These are phyloP conservation scores for Anthoceros angustus DNA, from an alignment of 225 moss, liverwort and hornwort species.

Conservation along the genomic window DNA sequence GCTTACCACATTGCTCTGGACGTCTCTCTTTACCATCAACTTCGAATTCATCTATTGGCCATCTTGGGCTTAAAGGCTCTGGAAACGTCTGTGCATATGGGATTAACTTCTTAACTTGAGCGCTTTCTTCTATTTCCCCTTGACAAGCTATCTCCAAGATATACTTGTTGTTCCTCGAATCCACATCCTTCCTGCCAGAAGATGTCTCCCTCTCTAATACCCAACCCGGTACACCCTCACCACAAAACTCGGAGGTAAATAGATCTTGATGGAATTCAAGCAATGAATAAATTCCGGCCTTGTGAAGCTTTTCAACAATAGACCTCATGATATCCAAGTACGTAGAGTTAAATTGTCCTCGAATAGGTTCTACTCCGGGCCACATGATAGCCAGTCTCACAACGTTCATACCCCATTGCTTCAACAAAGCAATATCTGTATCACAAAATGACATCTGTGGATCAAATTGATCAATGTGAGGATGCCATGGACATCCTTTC, in stretches of 20 bases:
- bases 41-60: constrained; percentile 34
- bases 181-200: background rate
- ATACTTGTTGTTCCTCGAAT: background rate
- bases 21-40: constrained; percentile 37
- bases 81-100: constrained; percentile 45
- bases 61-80: constrained; percentile 50
- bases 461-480: constrained; percentile 36
- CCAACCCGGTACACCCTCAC: background rate
- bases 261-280: constrained; percentile 80
- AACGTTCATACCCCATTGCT: constrained; percentile 58
- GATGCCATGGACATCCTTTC: constrained; percentile 76
- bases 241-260: constrained; percentile 24
- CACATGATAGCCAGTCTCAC: constrained; percentile 75
- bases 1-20: constrained; percentile 43
- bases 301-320: constrained; percentile 48
- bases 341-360: constrained; percentile 40
- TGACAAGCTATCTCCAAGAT: background rate
- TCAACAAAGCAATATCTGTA: constrained; percentile 39
- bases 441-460: constrained; percentile 49
- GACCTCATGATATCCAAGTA: constrained; percentile 41
- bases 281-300: constrained; percentile 52
- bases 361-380: constrained; percentile 70
- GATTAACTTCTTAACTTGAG: constrained; percentile 8
- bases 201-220: background rate
- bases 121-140: background rate